Evolutionary conservation across 2,329 filamentous ascomycete species (phyloP), one percentile per base, ranked within the genome.

Genomic region (Chaetothyriales sp.): DNA sequence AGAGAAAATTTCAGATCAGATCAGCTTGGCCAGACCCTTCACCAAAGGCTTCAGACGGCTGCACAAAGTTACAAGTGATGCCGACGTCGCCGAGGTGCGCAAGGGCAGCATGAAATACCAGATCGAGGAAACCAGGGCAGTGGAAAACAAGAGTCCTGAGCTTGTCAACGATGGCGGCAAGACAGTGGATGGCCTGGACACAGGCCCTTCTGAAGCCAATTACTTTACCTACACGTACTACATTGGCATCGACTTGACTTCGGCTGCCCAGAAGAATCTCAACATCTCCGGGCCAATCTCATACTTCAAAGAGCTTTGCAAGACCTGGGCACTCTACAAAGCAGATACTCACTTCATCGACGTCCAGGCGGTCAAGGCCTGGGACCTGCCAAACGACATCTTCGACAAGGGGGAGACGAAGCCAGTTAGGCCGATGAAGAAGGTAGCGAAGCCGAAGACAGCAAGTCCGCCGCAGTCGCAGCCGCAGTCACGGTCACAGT

Each of bases 221-320:
- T 66, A 97, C 25, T 94, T 86, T 65, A 97, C 90, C 0, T 89
- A 88, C 20, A 95, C 89, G 1, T 90, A 89, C 67, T 98, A 97
- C 65, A 88, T 98, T 63, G 92, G 92, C 57, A 65, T 62, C 51
- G 56, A 59, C 62, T 62, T 67, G 59, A 67, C 57, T 18, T 59
- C 62, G 67, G 71, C 69, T 54, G 66, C 69, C 29, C 69, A 71
- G 20, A 72, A 72, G 53, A 72, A 72, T 45, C 64, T 77, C 56
- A 73, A 77, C 60, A 74, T 77, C 44, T 75, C 89, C 18, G 84
- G 79, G 61, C 84, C 92, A 61, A 89, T 94, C 25, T 78, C 85
- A 50, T 82, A 88, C 51, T 98, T 95, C 73, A 94, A 89, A 71
- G 75, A 78, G n/a, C 77, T 84, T 49, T 94, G 89, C 67, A 83